These are phyloP conservation scores for Whalleya microplaca DNA, from an alignment of 2,329 filamentous ascomycete genomes.

Conservation along the genomic window DNA sequence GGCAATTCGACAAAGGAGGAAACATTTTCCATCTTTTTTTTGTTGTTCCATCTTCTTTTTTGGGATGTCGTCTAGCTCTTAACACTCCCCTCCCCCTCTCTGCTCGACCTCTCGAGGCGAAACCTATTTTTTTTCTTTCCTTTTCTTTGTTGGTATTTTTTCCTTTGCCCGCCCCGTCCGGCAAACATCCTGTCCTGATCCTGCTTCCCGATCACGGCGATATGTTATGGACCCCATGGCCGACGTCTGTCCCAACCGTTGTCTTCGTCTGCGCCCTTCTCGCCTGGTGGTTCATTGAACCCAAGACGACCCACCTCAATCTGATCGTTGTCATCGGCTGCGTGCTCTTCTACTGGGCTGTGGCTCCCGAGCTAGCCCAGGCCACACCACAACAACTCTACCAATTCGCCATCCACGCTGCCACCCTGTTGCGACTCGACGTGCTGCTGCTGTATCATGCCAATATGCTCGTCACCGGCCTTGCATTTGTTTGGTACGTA, in stretches of 20 bases:
- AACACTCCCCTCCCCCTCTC: constrained; percentile 21
- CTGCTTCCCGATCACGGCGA: constrained; percentile 42
- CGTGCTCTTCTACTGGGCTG: constrained; percentile 46
- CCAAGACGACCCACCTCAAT: constrained; percentile 47
- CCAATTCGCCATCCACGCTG: constrained; percentile 37
- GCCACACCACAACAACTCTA: constrained; percentile 42
- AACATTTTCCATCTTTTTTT: constrained; percentile 28
- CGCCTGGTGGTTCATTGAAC: constrained; percentile 50
- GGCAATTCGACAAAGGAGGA: constrained; percentile 26
- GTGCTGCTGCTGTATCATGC: constrained; percentile 52
- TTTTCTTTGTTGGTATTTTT: constrained; percentile 30
- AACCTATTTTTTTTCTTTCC: no score
- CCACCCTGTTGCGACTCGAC: constrained; percentile 50
- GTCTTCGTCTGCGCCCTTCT: constrained; percentile 47
- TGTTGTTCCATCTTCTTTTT: neutral
- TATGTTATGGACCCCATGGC: constrained; percentile 56
- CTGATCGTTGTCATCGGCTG: constrained; percentile 45
- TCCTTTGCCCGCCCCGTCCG: no score
- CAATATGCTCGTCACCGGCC: constrained; percentile 58
- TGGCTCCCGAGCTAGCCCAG: constrained; percentile 46
- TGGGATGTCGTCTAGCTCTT: constrained; percentile 8
- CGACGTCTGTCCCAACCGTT: constrained; percentile 48
- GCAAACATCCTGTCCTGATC: constrained; percentile 33
- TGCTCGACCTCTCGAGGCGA: constrained; percentile 17
- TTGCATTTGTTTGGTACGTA: constrained; percentile 59